Conservation (phyloP, 306 rosid genomes). For the Lablab purpureus region DNA sequence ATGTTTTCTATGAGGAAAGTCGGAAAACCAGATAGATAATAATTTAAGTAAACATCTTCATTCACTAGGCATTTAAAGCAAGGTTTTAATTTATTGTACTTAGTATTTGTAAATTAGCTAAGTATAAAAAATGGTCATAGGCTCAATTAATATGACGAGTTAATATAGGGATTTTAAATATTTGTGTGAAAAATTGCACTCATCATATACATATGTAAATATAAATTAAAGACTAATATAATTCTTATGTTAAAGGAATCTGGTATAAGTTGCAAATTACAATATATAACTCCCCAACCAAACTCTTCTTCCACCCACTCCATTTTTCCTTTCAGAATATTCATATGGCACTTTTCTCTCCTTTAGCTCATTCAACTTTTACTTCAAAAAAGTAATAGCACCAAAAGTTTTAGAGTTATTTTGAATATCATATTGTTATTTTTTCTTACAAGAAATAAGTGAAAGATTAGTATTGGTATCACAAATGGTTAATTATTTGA, state of each 20-base stretch:
- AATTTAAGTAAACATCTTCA: neutral
- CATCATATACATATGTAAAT: neutral
- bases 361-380: neutral
- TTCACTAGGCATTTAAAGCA: neutral
- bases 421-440: too few relatives aligned
- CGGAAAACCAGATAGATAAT: neutral
- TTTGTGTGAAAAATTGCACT: neutral
- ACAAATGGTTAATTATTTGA: too few relatives aligned
- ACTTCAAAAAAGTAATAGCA: neutral
- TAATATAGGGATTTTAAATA: neutral
- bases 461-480: too few relatives aligned
- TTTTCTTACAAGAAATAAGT: too few relatives aligned
- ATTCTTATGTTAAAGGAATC: neutral
- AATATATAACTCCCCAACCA: neutral
- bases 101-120: neutral
- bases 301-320: constrained; percentile 23
- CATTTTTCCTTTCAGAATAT: neutral
- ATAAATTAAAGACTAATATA: neutral
- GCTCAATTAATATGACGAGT: neutral
- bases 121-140: neutral
- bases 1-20: neutral
- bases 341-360: too few relatives aligned
- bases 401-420: too few relatives aligned
- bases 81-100: neutral
- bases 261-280: neutral